Base-by-base conservation (phyloP, 2,329 filamentous ascomycete species). In the Cytospora schulzeri region DNA sequence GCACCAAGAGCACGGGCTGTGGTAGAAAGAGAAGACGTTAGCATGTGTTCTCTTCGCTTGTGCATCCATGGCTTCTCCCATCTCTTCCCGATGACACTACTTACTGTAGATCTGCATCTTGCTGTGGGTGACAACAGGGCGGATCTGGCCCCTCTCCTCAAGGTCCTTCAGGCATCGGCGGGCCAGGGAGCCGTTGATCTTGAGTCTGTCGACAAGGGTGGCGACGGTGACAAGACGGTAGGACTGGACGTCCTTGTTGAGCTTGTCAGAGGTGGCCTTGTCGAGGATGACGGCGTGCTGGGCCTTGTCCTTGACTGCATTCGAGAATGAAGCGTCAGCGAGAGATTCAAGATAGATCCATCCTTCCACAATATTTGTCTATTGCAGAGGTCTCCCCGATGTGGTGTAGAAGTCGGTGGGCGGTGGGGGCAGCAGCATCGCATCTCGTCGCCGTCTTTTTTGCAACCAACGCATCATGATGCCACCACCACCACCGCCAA, bases 171-270 rank as follows among this genome's bases (percentile, higher is more conserved):
- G 85, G 82, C 92, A 94, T 84, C 87, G 85, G 78, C 95, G 90
- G 73, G 95, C 95, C 78, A 99, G 86, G 75, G 92, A 97, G 78
- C 95, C 96, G 87, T 99, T 99, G 88, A 99, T 96, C 93, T 99
- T 99, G 83, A 99, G 89, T 83, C 95, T 90, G 85, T 99, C 95
- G 88, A 99, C 95, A 77, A 99, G 93, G 76, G 92, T 94, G 77
- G 95, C 93, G 77, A 98, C 91, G 79, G 95, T 98, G 85, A 99
- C 93, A 81, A 99, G 93, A 79, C 95, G 93, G 91, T 98, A 99
- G 71, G 95, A 97, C 84, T 98, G 95, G 76, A 99, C 96, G 88
- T 99, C 95, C 88, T 99, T 99, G 88, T 97, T 91, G 82, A 99
- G 93, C 88, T 96, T 97, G 85, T 99, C 95, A 74, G 91, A 91